phyloP scores from a whole-genome alignment of 768 basidiomycete genomes.

The Lactifluus pinguis region DNA sequence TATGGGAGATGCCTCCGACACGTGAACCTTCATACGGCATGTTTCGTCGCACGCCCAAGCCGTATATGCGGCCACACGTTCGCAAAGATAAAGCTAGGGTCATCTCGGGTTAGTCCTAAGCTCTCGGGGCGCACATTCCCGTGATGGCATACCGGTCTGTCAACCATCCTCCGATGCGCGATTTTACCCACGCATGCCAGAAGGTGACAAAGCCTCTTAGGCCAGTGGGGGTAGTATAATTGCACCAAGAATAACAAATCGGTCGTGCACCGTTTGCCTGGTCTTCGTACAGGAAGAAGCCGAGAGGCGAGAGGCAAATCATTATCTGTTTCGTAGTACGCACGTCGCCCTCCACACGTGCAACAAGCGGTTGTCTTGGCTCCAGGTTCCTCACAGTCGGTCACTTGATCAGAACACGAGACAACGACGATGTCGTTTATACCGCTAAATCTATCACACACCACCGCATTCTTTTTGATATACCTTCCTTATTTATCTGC shows the following conservation, averaged over 20 bases:
- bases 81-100: background rate
- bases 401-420: slow-evolving; percentile 12
- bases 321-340: background rate
- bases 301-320: background rate
- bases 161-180: background rate
- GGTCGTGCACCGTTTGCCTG: background rate
- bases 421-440: background rate
- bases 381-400: background rate
- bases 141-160: background rate
- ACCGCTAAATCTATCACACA: background rate
- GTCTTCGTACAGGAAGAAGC: background rate
- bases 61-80: background rate
- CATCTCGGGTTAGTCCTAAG: background rate
- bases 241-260: background rate
- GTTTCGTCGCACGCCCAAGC: background rate
- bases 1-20: slow-evolving; percentile 2
- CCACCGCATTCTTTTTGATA: background rate
- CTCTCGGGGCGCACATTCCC: background rate
- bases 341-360: background rate
- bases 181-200: background rate
- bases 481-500: background rate
- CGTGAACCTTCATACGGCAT: background rate
- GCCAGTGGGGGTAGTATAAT: background rate
- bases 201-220: background rate
- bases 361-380: background rate